Evolutionary conservation across 2,329 filamentous ascomycete genomes (phyloP).

Genomic region (Ilyonectria mors-panacis): DNA sequence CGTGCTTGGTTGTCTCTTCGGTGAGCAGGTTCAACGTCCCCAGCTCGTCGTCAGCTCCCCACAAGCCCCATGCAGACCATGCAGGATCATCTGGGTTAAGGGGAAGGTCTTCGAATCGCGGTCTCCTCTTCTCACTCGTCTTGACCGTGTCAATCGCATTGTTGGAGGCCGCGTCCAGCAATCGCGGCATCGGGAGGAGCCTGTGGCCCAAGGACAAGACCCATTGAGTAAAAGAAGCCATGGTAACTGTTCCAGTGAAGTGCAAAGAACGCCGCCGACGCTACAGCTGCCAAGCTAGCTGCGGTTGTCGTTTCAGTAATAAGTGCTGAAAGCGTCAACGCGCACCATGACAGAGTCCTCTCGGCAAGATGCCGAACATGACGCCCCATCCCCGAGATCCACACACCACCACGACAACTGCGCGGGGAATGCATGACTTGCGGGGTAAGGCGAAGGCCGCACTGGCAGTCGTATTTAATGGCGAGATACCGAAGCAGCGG

Average conservation of each 20-base stretch:
- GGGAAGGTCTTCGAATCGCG: conserved; percentile 58
- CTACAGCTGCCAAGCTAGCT: background rate
- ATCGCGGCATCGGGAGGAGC: background rate
- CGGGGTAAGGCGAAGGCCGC: background rate
- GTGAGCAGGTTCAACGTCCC: conserved; percentile 67
- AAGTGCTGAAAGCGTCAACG: background rate
- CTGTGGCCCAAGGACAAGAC: background rate
- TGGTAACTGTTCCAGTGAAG: background rate
- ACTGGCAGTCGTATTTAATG: background rate
- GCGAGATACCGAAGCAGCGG: background rate
- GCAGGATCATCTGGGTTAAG: conserved; percentile 59
- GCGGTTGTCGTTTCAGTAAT: background rate
- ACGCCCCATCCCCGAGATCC: background rate
- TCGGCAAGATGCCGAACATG: background rate
- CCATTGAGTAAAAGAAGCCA: background rate
- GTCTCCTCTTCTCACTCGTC: background rate
- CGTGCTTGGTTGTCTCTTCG: conserved; percentile 10
- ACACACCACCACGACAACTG: background rate
- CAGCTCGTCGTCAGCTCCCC: conserved; percentile 61
- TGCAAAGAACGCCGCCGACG: background rate
- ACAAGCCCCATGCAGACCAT: conserved; percentile 67
- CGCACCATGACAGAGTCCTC: background rate
- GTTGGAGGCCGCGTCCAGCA: background rate
- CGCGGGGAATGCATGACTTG: background rate
- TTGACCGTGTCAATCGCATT: background rate